Base-by-base conservation (phyloP, 2,329 filamentous ascomycete genomes). In the Stemphylium vesicarium region DNA sequence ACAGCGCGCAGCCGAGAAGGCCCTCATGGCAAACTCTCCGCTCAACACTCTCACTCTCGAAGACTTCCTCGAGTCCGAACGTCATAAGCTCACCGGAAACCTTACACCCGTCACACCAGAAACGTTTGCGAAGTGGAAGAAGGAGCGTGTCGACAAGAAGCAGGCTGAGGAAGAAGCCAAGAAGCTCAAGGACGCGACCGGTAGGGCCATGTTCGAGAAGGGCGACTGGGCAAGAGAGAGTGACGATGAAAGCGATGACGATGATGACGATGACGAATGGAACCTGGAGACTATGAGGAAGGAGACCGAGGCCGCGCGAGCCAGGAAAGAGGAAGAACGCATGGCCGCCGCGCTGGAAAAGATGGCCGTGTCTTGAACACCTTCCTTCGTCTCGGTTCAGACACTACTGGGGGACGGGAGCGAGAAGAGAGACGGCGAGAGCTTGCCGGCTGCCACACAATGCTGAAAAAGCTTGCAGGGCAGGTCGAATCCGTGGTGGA, bases 61-160 rank as follows among this genome's bases (percentile, higher is more conserved):
- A 80, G 95, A 99, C 75, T 99, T 97, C 83, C 80, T 99, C 50
- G 95, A 99, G 77, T 94, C 90, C 0, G 94, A 99, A 80, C 86
- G 95, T 66, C 92, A 97, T 81, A 98, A 98, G 78, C 86, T 99
- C 46, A 93, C 89, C 0, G 95, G 94, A 51, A 92, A 83, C 0
- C 83, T 98, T 46, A 99, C 96, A 1, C 96, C 96, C 4, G 96
- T 99, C 59, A 99, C 91, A 1, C 89, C 88, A 2, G 95, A 99
- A 73, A 84, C 87, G 0, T 99, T 99, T 72, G 92, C 92, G 59
- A 95, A 95, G 72, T 99, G 95, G 95, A 99, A 99, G 84, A 88
- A 93, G 79, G 90, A 96, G 48, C 89, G 95, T 39, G 74, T 98
- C 65, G 87, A 92, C 77, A 99, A 99, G 88, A 98, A 96, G 84